Evolutionary conservation across 306 rosid genomes (phyloP).

Genomic region (Leucaena leucocephala): DNA sequence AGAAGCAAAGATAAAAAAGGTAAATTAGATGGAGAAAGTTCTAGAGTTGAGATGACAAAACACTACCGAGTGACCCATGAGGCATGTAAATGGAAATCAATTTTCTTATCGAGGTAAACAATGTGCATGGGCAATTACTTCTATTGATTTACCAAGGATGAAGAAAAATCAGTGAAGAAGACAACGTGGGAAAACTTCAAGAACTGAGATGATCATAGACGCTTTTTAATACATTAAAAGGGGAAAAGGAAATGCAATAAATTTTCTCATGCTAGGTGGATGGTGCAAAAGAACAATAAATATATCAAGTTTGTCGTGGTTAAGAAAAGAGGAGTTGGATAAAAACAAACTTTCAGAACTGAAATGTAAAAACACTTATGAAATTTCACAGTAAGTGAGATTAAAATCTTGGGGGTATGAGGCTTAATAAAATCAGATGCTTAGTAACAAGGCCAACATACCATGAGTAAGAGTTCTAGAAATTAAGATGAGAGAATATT

Average conservation of each 20-base stretch:
- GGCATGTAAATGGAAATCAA: neutral
- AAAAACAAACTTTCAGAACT: neutral
- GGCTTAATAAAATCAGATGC: neutral
- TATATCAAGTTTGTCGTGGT: neutral
- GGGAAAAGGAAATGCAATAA: conserved; percentile 5
- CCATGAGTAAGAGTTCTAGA: conserved; percentile 12
- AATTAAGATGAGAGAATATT: neutral
- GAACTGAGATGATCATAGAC: too few species aligned
- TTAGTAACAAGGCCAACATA: neutral
- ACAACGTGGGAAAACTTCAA: neutral
- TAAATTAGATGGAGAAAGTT: neutral
- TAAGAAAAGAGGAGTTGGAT: neutral
- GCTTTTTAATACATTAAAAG: neutral
- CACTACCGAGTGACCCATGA: neutral
- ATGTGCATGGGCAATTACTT: too few species aligned
- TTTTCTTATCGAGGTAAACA: neutral
- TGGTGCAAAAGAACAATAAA: neutral
- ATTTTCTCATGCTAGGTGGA: conserved; percentile 1
- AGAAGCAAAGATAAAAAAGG: neutral
- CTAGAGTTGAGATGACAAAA: neutral
- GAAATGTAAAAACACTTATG: conserved; percentile 3
- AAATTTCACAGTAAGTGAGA: neutral
- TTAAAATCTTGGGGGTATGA: neutral
- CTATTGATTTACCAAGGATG: neutral
- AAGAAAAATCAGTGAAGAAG: neutral